Base-by-base conservation (phyloP, 1,139 yeast genomes). In the Yamadazyma spencermartinsiae region DNA sequence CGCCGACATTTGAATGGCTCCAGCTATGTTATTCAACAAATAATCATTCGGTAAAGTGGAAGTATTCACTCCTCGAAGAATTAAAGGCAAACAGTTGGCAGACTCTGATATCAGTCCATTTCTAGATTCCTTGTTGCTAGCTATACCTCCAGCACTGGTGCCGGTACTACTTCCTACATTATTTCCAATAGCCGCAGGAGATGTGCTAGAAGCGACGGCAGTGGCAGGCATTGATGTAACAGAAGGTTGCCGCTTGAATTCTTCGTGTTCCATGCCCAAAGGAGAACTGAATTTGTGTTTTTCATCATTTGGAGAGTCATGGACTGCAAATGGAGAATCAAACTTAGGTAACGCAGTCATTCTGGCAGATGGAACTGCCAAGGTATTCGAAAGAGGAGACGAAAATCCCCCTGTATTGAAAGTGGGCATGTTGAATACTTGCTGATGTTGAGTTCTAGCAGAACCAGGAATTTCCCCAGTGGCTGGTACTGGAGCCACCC, bases 81-180 rank as follows among this genome's bases (percentile, higher is more conserved):
- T 68, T 54, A 83, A 77, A 1, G 88, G 89, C 27, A 82, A 57
- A 53, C 80, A 79, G 48, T 80, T 82, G 1, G 74, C 63, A 0
- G 76, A 63, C 39, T 70, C 76, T 1, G 62, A 49, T 5, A 54
- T 38, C 16, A 17, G 36, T n/a, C 36, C 30, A 14, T 27, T 19
- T 27, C 33, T 33, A 14, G 34, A 27, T 13, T 36, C 42, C 18
- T 30, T 29, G 9, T 24, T 34, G 8, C 31, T 21, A 4, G 35
- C 9, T 10, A 34, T 12, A 20, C 13, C 13, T 9, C 26, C n/a
- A 8, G 27, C 15, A 8, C 29, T 25, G 16, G 28, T 12, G 13
- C 16, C 28, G 4, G 20, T 13, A 14, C 8, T 20, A 4, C 20
- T 20, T 8, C n/a, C 24, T 13, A 11, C 19, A 15, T 13, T 20